Evolutionary conservation across 139 green algal species (phyloP), one percentile per base, ranked within the genome.

Genomic region (Volvox africanus): DNA sequence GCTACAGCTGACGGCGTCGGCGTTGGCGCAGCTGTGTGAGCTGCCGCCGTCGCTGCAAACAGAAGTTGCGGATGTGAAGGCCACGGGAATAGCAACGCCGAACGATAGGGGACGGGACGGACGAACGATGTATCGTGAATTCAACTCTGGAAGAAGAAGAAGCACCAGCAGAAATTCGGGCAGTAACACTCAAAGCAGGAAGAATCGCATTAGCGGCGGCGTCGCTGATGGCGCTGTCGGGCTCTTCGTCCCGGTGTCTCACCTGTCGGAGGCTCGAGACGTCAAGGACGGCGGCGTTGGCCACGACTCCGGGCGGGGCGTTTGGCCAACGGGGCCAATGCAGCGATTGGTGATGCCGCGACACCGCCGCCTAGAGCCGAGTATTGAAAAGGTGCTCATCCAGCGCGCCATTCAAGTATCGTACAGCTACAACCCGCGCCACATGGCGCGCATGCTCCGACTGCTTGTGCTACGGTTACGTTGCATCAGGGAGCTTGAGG

Each of bases 1-100:
- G 86, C 86, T 90, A 55, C 71, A 75, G 73, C 86, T 90, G 50
- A 69, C 86, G 30, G 86, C 86, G 44, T 62, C 86, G n/a, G 86
- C 86, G 30, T 75, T 90, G 86, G 86, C 86, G n/a, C 50, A 77
- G 86, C 71, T 90, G 6, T 61, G 50, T 30, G 73, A 83, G 71
- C 44, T 90, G 44, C 85, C 84, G 84, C 83, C 83, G 67, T 26
- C 19, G 21, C 0, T 22, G 44, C 36, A 33, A 5, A 3, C 65
- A 73, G 65, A 9, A 28, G 65, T 28, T 24, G 5, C 65, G 65
- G 76, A 62, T 61, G 33, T 35, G 32, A 20, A 20, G 32, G 33
- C 3, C 33, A 26, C 32, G 76, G 33, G 32, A 36, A 5, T n/a
- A 32, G 2, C 73, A 32, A 22, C 35, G 28, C 28, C 5, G 73